Percentiles rank a stretch among this genome's conserved stretches.
These are phyloP conservation scores for Hsuehochloa calcarea DNA, from an alignment of 176 grass and related monocot genomes.

Conservation along the genomic window DNA sequence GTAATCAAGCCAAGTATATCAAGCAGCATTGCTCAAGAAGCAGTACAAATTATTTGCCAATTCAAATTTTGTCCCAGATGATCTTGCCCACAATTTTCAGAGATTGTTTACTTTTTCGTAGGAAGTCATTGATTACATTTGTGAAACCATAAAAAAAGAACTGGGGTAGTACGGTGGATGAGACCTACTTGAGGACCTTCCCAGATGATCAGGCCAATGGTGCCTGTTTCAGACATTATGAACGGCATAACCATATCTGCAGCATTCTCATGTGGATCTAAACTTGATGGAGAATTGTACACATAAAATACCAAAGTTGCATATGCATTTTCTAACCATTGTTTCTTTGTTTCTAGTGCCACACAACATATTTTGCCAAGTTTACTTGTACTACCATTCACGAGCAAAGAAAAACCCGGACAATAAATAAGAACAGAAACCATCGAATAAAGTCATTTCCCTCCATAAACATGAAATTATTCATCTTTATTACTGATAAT, in stretches of 20 bases:
- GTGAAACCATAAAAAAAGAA: not conserved
- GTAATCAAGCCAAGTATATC: not conserved
- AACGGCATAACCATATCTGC: not conserved
- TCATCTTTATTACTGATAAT: slow-evolving; percentile 3
- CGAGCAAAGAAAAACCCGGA: not conserved
- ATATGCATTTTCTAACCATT: not conserved
- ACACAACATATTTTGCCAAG: not conserved
- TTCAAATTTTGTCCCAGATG: not conserved
- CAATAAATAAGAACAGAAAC: not conserved
- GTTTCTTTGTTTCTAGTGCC: not conserved
- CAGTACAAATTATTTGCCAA: not conserved
- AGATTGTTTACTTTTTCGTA: not conserved
- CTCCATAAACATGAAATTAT: not conserved
- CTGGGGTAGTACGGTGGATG: not conserved
- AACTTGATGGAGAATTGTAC: not conserved
- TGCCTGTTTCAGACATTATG: not conserved
- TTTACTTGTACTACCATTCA: not conserved
- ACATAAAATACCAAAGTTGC: not conserved
- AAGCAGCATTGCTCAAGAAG: not conserved
- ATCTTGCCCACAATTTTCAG: not conserved
- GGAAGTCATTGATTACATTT: not conserved
- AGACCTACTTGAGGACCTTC: not conserved
- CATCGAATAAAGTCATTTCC: not conserved
- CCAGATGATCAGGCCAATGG: not conserved
- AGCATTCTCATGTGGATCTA: not conserved